Base-by-base conservation (phyloP, 1,139 yeast genomes). In the Diutina siamensis region DNA sequence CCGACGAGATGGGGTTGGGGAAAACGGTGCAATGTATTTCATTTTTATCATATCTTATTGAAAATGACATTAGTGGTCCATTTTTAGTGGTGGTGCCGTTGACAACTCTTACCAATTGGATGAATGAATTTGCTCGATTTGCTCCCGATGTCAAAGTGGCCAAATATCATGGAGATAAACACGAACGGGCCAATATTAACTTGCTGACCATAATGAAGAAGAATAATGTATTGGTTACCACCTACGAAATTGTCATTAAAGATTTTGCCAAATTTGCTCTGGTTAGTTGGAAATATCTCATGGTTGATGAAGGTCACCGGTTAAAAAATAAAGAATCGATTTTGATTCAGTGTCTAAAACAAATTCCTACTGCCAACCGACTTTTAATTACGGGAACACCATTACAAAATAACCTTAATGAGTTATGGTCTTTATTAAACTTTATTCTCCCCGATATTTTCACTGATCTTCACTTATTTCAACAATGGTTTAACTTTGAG, bases 1-100 rank as follows among this genome's bases (percentile, higher is more conserved):
- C 97, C 0, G 97, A 92, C 62, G 97, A 89, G 60, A 92, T 89
- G 97, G 97, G 97, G 0, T 67, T 88, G 38, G 97, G 98, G 4
- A 89, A 89, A 58, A 92, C 97, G 0, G 63, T 89, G 12, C 96
- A 89, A 59, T 83, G 94, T 44, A 85, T 92, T 48, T 74, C 95
- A 0, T 71, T 89, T 51, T 57, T 89, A 13, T 77, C 87, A 10
- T 86, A 83, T 57, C 67, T 92, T 41, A 74, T 83, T 41, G 96
- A 87, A 53, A 78, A 86, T 57, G 89, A 85, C 2, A 76, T 87
- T 2, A 61, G 64, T 21, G 97, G 97, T 0, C 96, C 97, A 0
- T 89, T 86, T 56, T 64, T 92, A 40, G 72, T 92, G 42, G 87
- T 88, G 27, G 94, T 88, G 0, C 98, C 98, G 0, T 64, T 92